Percentiles rank a stretch among this genome's conserved stretches.
phyloP scores from a whole-genome alignment of 768 basidiomycete genomes.

The Pleurotus tuber-regium region DNA sequence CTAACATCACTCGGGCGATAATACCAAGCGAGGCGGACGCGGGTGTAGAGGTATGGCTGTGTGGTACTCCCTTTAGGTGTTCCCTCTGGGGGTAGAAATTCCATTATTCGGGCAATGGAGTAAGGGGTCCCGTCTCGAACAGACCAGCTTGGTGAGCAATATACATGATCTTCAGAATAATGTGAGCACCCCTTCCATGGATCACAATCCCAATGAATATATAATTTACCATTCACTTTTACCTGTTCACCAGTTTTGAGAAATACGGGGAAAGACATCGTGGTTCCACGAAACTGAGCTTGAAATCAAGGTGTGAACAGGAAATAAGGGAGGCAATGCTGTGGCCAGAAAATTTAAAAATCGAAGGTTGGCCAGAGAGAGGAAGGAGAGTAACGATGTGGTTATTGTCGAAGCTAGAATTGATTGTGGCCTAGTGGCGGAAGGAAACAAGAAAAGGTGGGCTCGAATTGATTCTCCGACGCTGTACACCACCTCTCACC shows the following conservation, averaged over 20 bases:
- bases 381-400: neutral
- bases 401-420: neutral
- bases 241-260: constrained; percentile 85
- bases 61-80: constrained; percentile 62
- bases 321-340: constrained; percentile 29
- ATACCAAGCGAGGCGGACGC: constrained; percentile 93
- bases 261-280: constrained; percentile 49
- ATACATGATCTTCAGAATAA: constrained; percentile 82
- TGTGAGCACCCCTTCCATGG: constrained; percentile 10
- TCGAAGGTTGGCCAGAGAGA: neutral
- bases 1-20: constrained; percentile 96
- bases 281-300: constrained; percentile 25
- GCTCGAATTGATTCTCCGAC: neutral
- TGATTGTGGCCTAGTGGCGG: constrained; percentile 5
- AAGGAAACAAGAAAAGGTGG: constrained; percentile 11
- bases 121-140: constrained; percentile 94
- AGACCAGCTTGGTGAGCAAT: constrained; percentile 92
- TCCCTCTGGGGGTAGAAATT: constrained; percentile 84
- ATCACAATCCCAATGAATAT: constrained; percentile 17
- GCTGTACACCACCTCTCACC: neutral
- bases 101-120: constrained; percentile 95
- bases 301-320: constrained; percentile 25
- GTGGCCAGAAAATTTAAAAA: constrained; percentile 18
- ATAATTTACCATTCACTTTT: constrained; percentile 77
- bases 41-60: constrained; percentile 68